Percentiles rank a stretch among this genome's conserved stretches.
Evolutionary conservation across 176 grass and related monocot genomes (phyloP).

Genomic region (Paspalum vaginatum): DNA sequence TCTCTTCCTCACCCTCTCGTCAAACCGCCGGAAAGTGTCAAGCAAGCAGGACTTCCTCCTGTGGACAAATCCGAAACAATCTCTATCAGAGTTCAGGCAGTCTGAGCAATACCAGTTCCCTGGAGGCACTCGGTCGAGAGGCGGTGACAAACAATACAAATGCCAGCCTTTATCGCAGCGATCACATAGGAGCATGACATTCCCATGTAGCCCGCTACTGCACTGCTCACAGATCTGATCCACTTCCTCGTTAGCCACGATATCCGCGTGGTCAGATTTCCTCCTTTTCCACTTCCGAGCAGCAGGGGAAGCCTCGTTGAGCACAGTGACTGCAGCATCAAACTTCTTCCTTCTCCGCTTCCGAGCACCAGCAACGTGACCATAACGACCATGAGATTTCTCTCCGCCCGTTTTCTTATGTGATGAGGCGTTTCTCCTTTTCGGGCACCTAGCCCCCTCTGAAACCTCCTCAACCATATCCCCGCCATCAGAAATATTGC

Average conservation of each 20-base stretch:
- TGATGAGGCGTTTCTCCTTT: conserved; percentile 26
- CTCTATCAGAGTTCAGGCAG: conserved; percentile 77
- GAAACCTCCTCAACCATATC: neutral
- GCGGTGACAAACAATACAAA: conserved; percentile 79
- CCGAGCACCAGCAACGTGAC: neutral
- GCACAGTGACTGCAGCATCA: conserved; percentile 7
- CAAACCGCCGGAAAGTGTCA: conserved; percentile 64
- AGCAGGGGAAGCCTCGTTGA: conserved; percentile 29
- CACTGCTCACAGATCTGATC: conserved; percentile 97
- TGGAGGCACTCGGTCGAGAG: conserved; percentile 59
- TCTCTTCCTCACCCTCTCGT: conserved; percentile 73
- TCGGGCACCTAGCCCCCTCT: neutral
- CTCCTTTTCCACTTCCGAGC: conserved; percentile 42
- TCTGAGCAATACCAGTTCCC: conserved; percentile 96
- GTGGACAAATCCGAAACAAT: conserved; percentile 76
- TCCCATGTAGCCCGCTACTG: conserved; percentile 80
- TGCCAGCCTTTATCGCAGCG: conserved; percentile 93
- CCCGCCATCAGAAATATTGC: neutral
- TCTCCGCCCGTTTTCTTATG: neutral
- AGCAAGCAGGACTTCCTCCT: conserved; percentile 68
- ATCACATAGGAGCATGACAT: conserved; percentile 90
- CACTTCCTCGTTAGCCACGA: conserved; percentile 40
- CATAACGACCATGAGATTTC: conserved; percentile 19
- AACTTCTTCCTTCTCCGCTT: conserved; percentile 48
- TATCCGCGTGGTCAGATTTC: conserved; percentile 8